Conservation (phyloP, 169 alveolate species). For the Plasmodium chabaudi region DNA sequence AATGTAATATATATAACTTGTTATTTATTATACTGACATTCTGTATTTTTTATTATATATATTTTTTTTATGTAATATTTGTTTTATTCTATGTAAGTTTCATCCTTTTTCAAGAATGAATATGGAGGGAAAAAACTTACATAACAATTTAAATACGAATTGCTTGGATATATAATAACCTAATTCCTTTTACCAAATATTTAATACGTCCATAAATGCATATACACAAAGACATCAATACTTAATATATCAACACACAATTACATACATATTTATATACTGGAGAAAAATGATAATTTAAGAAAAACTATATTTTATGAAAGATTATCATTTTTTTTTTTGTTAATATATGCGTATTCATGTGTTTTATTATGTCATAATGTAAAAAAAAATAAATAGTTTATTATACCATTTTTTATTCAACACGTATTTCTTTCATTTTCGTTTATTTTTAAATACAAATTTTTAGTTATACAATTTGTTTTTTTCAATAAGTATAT, state of each 20-base stretch:
- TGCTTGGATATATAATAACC: no score
- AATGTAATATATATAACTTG: no score
- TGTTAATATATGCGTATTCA: background rate
- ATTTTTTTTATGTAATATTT: no score
- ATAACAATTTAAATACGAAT: no score
- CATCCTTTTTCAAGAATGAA: background rate
- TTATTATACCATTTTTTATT: background rate
- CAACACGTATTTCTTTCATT: background rate
- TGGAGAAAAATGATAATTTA: background rate
- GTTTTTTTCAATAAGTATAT: background rate
- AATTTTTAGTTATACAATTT: background rate
- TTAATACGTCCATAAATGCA: background rate
- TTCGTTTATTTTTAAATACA: constrained; percentile 13
- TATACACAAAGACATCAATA: background rate
- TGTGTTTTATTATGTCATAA: background rate
- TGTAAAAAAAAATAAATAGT: background rate
- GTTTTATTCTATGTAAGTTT: no score
- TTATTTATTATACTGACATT: no score
- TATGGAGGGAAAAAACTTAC: no score
- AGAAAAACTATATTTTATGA: background rate
- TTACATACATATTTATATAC: background rate
- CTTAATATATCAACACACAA: background rate
- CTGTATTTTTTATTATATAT: no score
- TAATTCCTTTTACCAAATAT: background rate
- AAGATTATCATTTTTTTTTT: background rate